Evolutionary conservation across 2,329 filamentous ascomycete genomes (phyloP), one percentile per base, ranked within the genome.

Genomic region (Trichoderma sp.): DNA sequence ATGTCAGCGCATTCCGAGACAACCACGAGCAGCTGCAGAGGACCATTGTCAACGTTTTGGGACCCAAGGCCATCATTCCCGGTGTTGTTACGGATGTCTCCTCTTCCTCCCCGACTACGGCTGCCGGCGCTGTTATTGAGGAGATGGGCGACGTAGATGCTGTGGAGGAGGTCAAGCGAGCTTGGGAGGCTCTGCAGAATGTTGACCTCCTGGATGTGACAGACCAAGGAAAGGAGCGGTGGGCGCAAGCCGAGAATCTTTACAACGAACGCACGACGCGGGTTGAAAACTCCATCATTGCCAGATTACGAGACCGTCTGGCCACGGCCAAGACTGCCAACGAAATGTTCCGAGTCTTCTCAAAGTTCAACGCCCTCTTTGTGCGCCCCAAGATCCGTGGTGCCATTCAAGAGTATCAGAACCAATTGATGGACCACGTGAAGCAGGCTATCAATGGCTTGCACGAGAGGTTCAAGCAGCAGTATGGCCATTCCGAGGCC

Each of bases 291-390:
- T 97, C 96, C 4, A 99, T 99, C 79, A 99, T 99, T 78, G 94
- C 96, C 39, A 88, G 94, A 66, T 85, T 99, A 37, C 88, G 96
- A 75, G 96, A 99, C 80, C 91, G 96, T 69, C 86, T 99, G 68
- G 96, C 94, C 16, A 97, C 94, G 7, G 95, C 96, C 14, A 97
- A 97, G 84, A 97, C 94, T 71, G 96, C 96, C 51, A 98, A 97
- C 77, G 96, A 99, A 81, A 99, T 99, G 96, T 99, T 99, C 80
- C 92, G 96, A 66, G 96, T 99, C 71, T 99, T 99, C 79, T 98
- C 96, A 65, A 98, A 98, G 78, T 99, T 99, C 87, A 99, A 99
- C 78, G 96, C 96, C 2, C 89, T 99, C 34, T 97, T 99, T 74
- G 95, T 99, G 68, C 90, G 96, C 70, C 96, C 96, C n/a, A 99